phyloP scores from a whole-genome alignment of 2,329 filamentous ascomycete genomes.

The Chaetomiaceae sp. region DNA sequence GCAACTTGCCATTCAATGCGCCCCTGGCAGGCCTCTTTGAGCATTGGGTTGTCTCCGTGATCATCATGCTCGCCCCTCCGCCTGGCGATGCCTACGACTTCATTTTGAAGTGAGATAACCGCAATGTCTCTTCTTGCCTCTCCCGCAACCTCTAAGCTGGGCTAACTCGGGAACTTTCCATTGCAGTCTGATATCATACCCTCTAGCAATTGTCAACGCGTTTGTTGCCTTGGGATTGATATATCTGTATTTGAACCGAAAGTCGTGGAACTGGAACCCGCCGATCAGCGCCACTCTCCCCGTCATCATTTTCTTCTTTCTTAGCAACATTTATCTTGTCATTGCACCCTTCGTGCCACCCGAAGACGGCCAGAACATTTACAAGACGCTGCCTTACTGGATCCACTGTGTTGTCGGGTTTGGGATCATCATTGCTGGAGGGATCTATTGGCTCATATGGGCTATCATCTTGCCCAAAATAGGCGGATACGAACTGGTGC shows the following conservation, averaged over 20 bases:
- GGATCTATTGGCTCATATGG: conserved; percentile 55
- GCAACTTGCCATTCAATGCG: conserved; percentile 60
- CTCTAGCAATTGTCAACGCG: conserved; percentile 54
- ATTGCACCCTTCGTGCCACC: conserved; percentile 56
- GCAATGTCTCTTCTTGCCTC: conserved; percentile 4
- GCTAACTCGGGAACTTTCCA: not conserved
- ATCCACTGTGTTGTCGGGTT: conserved; percentile 56
- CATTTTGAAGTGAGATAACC: conserved; percentile 46
- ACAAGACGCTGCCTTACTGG: conserved; percentile 52
- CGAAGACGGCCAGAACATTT: conserved; percentile 47
- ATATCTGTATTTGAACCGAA: conserved; percentile 48
- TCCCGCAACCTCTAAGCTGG: not conserved
- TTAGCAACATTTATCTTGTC: conserved; percentile 58
- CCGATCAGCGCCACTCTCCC: conserved; percentile 52
- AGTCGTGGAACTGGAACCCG: conserved; percentile 48
- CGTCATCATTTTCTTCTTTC: conserved; percentile 54
- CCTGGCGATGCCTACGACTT: conserved; percentile 65
- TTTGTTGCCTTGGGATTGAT: conserved; percentile 51
- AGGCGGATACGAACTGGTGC: conserved; percentile 52
- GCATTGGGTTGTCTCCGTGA: conserved; percentile 60
- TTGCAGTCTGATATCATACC: conserved; percentile 57
- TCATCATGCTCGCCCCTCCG: conserved; percentile 63
- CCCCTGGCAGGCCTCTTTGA: conserved; percentile 58
- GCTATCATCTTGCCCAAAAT: conserved; percentile 48
- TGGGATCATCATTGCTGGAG: conserved; percentile 49